Percentiles rank a stretch among this genome's conserved stretches.
These are phyloP conservation scores for Spathaspora arborariae DNA, from an alignment of 805 yeast species.

Conservation along the genomic window DNA sequence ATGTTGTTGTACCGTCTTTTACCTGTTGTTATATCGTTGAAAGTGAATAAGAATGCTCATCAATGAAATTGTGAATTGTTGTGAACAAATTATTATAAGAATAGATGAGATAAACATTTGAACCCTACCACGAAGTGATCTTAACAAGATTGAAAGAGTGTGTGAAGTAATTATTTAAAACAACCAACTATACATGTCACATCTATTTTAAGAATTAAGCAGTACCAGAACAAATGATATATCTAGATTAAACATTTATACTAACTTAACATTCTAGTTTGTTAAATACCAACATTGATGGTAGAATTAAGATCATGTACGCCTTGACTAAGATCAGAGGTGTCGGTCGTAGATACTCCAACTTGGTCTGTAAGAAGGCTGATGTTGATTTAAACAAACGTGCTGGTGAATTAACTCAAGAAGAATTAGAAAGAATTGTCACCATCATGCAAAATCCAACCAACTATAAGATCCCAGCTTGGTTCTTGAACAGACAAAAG, in stretches of 20 bases:
- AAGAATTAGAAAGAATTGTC: slow-evolving; percentile 99
- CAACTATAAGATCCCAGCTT: slow-evolving; percentile 98
- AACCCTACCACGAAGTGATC: not conserved
- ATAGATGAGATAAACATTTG: not conserved
- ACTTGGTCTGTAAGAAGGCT: slow-evolving; percentile 99
- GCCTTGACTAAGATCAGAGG: slow-evolving; percentile 99
- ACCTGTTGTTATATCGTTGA: not conserved
- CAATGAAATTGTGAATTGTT: not conserved
- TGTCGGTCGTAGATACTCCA: slow-evolving; percentile 99
- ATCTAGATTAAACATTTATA: slow-evolving; percentile 7
- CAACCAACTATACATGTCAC: too few relatives aligned
- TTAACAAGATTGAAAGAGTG: too few relatives aligned
- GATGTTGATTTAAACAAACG: slow-evolving; percentile 97
- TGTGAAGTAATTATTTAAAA: too few relatives aligned
- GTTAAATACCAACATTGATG: slow-evolving; percentile 99
- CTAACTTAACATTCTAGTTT: slow-evolving; percentile 57
- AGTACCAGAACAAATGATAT: not conserved
- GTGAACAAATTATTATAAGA: not conserved
- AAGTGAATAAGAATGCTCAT: not conserved
- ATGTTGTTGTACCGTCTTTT: not conserved
- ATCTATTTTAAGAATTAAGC: too few relatives aligned
- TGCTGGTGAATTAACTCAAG: slow-evolving; percentile 99
- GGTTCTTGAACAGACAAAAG: slow-evolving; percentile 99
- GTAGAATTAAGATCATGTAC: slow-evolving; percentile 99
- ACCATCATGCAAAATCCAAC: slow-evolving; percentile 99